These are phyloP conservation scores for Cyclanthera cordifolia DNA, from an alignment of 306 rosid species.

Conservation along the genomic window DNA sequence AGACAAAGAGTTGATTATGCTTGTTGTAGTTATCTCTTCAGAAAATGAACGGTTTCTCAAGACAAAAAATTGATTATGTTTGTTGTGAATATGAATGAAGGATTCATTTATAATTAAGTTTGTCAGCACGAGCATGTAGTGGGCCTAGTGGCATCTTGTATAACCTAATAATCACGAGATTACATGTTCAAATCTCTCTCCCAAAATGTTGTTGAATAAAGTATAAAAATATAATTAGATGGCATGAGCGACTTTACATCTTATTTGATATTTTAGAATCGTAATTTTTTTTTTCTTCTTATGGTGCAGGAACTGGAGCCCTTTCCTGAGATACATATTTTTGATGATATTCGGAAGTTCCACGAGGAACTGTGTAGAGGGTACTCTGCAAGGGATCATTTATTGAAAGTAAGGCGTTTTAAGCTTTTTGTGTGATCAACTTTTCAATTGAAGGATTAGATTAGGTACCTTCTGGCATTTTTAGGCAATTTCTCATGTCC, in stretches of 20 bases:
- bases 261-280: not conserved
- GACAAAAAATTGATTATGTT: not conserved
- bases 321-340: conserved; percentile 58
- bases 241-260: not conserved
- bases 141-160: too few species aligned
- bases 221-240: not conserved
- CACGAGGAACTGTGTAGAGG: conserved; percentile 57
- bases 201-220: too few species aligned
- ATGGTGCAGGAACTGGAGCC: conserved; percentile 64
- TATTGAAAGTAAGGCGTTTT: conserved; percentile 42
- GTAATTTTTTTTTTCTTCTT: not conserved
- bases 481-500: not conserved
- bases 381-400: conserved; percentile 61
- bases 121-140: too few species aligned
- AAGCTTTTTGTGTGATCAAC: not conserved
- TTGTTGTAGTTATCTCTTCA: not conserved
- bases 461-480: not conserved
- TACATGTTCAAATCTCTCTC: too few species aligned
- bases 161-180: too few species aligned
- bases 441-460: conserved; percentile 1
- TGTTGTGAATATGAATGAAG: not conserved
- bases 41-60: not conserved
- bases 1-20: not conserved
- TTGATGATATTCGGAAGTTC: conserved; percentile 50
- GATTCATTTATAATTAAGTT: not conserved